Percentiles rank a stretch among this genome's conserved stretches.
Conservation (phyloP, 2,329 filamentous ascomycete genomes). For the Ophiocordyceps robertsii region DNA sequence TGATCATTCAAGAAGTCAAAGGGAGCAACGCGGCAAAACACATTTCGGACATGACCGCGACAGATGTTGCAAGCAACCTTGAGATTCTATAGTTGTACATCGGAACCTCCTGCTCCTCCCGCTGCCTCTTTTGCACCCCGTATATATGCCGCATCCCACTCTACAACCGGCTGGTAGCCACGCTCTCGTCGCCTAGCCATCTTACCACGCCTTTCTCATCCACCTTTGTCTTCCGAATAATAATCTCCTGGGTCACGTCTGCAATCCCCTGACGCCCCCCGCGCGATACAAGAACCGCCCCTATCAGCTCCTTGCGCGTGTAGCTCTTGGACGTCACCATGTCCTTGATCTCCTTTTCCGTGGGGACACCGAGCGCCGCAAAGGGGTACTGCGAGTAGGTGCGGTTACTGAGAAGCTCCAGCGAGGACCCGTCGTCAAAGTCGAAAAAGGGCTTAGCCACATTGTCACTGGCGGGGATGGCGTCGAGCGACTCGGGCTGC, state of each 20-base stretch:
- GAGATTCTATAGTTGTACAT: too few species aligned
- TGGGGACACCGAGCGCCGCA: conserved; percentile 55
- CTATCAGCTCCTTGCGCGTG: conserved; percentile 44
- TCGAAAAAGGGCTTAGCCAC: conserved; percentile 58
- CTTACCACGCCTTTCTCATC: conserved; percentile 27
- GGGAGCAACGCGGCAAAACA: too few species aligned
- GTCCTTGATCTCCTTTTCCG: conserved; percentile 45
- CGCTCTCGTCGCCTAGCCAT: conserved; percentile 20
- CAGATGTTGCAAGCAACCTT: too few species aligned
- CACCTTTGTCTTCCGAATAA: conserved; percentile 46
- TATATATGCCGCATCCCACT: not conserved
- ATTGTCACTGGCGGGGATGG: conserved; percentile 40
- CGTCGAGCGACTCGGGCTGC: conserved; percentile 60
- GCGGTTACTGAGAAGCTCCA: conserved; percentile 47
- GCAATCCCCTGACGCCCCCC: conserved; percentile 55
- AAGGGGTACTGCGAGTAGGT: conserved; percentile 67
- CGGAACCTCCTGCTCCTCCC: not conserved
- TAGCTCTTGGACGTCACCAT: conserved; percentile 25
- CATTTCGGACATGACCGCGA: too few species aligned
- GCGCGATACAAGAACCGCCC: conserved; percentile 45
- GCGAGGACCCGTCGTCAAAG: conserved; percentile 25
- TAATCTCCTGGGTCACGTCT: conserved; percentile 55
- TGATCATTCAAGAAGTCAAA: too few species aligned
- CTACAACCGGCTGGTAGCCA: conserved; percentile 20
- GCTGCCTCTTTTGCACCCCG: not conserved